Evolutionary conservation across 352 stramenopile genomes (phyloP).

Genomic region (Phytophthora kernoviae): DNA sequence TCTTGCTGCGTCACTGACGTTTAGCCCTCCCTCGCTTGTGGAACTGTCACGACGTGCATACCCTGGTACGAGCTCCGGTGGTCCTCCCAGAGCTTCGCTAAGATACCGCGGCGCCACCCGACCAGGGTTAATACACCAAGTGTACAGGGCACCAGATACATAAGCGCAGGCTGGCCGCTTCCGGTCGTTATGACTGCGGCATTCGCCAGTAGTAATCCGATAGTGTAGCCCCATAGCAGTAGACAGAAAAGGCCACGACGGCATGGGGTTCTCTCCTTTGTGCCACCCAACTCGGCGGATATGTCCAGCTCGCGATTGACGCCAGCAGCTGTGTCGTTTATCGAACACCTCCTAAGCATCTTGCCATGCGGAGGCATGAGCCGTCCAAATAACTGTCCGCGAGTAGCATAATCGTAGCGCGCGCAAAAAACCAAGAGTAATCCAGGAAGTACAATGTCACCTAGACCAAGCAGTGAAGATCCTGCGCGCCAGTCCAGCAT

Average conservation of each 20-base stretch:
- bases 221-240: conserved; percentile 93
- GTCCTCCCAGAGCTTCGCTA: conserved; percentile 90
- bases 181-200: conserved; percentile 91
- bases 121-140: conserved; percentile 84
- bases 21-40: conserved; percentile 27
- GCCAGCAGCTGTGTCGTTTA: conserved; percentile 5
- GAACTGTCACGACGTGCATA: conserved; percentile 32
- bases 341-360: conserved; percentile 32
- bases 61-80: conserved; percentile 54
- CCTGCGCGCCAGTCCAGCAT: conserved; percentile 93
- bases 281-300: conserved; percentile 50
- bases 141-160: conserved; percentile 96
- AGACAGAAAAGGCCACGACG: conserved; percentile 73
- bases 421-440: conserved; percentile 95
- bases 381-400: conserved; percentile 67
- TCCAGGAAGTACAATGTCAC: conserved; percentile 96
- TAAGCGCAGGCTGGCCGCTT: conserved; percentile 94
- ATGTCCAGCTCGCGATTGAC: conserved; percentile 23
- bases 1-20: conserved; percentile 34
- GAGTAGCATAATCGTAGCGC: conserved; percentile 92
- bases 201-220: conserved; percentile 95
- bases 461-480: conserved; percentile 93
- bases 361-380: conserved; percentile 51
- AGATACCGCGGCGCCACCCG: conserved; percentile 80
- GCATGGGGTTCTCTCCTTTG: conserved; percentile 31